phyloP scores from a whole-genome alignment of 1,139 yeast genomes.

The Scheffersomyces titani region DNA sequence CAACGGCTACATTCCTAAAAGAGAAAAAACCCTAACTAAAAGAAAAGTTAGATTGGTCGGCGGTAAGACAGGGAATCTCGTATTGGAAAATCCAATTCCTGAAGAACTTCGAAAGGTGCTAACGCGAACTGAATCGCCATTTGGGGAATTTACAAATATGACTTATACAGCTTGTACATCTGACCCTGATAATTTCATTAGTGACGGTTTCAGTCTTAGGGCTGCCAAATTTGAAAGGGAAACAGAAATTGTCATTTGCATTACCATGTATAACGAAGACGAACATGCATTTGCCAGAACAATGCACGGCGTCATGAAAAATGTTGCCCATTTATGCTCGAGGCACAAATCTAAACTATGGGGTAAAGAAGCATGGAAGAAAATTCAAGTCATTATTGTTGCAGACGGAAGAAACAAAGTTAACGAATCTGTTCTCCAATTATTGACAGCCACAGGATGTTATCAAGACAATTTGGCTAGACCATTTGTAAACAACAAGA shows the following conservation, averaged over 20 bases:
- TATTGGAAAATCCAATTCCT: constrained; percentile 91
- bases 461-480: constrained; percentile 97
- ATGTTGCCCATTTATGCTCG: constrained; percentile 81
- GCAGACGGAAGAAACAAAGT: constrained; percentile 93
- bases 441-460: constrained; percentile 89
- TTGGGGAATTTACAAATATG: constrained; percentile 91
- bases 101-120: constrained; percentile 76
- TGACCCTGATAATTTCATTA: constrained; percentile 81
- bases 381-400: constrained; percentile 84
- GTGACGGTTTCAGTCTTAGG: constrained; percentile 79
- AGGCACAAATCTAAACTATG: constrained; percentile 81
- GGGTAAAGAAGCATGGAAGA: constrained; percentile 97
- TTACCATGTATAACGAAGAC: constrained; percentile 96
- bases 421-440: constrained; percentile 76
- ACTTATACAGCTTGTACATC: constrained; percentile 93
- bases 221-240: constrained; percentile 84
- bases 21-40: constrained; percentile 36
- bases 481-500: constrained; percentile 85
- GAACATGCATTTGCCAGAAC: constrained; percentile 87
- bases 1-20: constrained; percentile 39
- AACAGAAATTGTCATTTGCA: constrained; percentile 84
- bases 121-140: constrained; percentile 73
- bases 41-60: constrained; percentile 64
- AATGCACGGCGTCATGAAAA: constrained; percentile 89
- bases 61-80: constrained; percentile 70